phyloP scores from a whole-genome alignment of 2,329 filamentous ascomycete genomes.

The Alternaria gansuensis region DNA sequence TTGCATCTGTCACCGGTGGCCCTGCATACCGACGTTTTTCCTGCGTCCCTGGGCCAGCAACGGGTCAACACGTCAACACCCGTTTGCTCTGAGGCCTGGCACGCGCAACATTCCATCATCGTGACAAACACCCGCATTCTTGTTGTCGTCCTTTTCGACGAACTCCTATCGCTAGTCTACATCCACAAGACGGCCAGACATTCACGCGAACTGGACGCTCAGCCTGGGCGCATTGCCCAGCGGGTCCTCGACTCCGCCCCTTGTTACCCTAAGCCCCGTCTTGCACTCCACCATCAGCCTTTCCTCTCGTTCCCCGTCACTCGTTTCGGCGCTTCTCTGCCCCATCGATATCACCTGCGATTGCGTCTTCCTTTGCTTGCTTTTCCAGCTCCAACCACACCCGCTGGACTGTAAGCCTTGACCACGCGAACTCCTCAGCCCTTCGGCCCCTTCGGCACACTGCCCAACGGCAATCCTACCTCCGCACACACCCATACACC shows the following conservation, averaged over 20 bases:
- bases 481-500: constrained; percentile 27
- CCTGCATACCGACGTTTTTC: constrained; percentile 19
- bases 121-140: not conserved
- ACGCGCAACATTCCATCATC: not conserved
- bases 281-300: constrained; percentile 34
- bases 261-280: constrained; percentile 27
- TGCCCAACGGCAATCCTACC: constrained; percentile 18
- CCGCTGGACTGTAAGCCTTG: constrained; percentile 19
- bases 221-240: constrained; percentile 25
- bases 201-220: constrained; percentile 28
- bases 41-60: constrained; percentile 16
- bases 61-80: constrained; percentile 9
- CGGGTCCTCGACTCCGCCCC: constrained; percentile 37
- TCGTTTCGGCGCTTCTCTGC: constrained; percentile 42
- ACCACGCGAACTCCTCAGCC: constrained; percentile 39
- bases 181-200: constrained; percentile 11
- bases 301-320: constrained; percentile 43
- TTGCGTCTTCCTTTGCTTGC: constrained; percentile 21
- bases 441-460: constrained; percentile 9
- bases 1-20: constrained; percentile 10
- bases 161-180: constrained; percentile 37
- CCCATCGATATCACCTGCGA: constrained; percentile 26
- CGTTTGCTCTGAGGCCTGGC: not conserved
- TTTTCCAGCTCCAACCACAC: constrained; percentile 23
- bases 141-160: constrained; percentile 6